phyloP scores from a whole-genome alignment of 2,329 filamentous ascomycete genomes.

The Epichloe amarillans region DNA sequence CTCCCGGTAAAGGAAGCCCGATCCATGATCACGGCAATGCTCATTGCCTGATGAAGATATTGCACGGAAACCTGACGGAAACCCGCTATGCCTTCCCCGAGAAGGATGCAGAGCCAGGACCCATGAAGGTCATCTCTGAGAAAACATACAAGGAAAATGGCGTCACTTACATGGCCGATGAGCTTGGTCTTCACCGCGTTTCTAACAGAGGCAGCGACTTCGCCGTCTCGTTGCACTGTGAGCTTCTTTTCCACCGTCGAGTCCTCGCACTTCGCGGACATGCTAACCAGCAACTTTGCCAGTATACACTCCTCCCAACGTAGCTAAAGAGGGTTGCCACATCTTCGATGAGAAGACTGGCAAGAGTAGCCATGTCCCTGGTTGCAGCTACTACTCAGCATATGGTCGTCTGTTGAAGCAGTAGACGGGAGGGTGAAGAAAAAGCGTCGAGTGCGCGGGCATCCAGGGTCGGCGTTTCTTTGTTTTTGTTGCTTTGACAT shows the following conservation, averaged over 20 bases:
- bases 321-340: conserved; percentile 67
- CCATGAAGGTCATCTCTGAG: conserved; percentile 52
- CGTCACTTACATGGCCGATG: conserved; percentile 85
- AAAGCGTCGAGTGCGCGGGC: neutral
- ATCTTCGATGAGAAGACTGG: conserved; percentile 71
- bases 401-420: conserved; percentile 38
- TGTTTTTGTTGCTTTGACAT: neutral
- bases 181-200: conserved; percentile 75
- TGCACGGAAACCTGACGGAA: conserved; percentile 67
- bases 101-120: conserved; percentile 30
- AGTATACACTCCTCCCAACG: conserved; percentile 83
- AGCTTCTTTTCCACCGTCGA: conserved; percentile 14
- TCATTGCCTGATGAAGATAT: conserved; percentile 85
- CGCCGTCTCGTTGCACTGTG: conserved; percentile 72
- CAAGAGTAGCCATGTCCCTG: conserved; percentile 55
- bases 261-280: conserved; percentile 11
- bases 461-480: neutral
- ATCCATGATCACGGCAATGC: conserved; percentile 85
- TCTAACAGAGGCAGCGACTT: conserved; percentile 62
- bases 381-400: conserved; percentile 58
- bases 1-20: conserved; percentile 65
- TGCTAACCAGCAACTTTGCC: conserved; percentile 17
- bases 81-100: conserved; percentile 66
- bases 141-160: conserved; percentile 55
- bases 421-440: conserved; percentile 8